Conservation (phyloP, 768 basidiomycete species). For the Tulasnella sp. region DNA sequence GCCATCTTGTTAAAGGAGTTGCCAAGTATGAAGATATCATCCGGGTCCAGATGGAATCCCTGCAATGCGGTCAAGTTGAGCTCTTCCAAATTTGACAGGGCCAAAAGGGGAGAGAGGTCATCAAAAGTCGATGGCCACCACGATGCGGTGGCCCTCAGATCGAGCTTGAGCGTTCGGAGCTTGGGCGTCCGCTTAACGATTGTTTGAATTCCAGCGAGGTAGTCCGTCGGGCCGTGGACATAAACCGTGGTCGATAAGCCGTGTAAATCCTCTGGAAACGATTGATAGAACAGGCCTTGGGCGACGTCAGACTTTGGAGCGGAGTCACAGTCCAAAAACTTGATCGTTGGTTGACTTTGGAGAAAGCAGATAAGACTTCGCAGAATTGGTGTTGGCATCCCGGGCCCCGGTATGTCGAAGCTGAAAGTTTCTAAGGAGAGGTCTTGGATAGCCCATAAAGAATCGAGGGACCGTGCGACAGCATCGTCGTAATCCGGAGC, state of each 20-base stretch:
- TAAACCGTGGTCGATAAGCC: not conserved
- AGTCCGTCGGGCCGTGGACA: not conserved
- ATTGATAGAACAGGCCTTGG: not conserved
- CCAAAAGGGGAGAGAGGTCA: not conserved
- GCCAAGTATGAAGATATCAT: not conserved
- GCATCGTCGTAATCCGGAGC: not conserved
- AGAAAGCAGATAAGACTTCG: not conserved
- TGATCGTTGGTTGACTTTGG: not conserved
- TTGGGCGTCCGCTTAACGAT: not conserved
- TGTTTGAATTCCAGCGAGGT: not conserved
- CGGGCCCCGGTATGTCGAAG: not conserved
- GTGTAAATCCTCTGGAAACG: not conserved
- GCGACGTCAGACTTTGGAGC: not conserved
- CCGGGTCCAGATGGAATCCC: not conserved
- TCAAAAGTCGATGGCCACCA: not conserved
- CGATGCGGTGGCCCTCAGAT: not conserved
- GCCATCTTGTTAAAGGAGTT: not conserved
- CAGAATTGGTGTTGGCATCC: not conserved
- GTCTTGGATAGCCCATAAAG: not conserved
- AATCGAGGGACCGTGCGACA: not conserved
- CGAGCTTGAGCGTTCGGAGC: not conserved
- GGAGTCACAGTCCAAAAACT: not conserved
- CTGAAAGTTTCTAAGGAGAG: not conserved
- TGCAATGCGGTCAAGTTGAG: not conserved
- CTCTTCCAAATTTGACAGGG: not conserved